These are phyloP conservation scores for Aspergillus latus DNA, from an alignment of 2,329 filamentous ascomycete genomes.

Conservation along the genomic window DNA sequence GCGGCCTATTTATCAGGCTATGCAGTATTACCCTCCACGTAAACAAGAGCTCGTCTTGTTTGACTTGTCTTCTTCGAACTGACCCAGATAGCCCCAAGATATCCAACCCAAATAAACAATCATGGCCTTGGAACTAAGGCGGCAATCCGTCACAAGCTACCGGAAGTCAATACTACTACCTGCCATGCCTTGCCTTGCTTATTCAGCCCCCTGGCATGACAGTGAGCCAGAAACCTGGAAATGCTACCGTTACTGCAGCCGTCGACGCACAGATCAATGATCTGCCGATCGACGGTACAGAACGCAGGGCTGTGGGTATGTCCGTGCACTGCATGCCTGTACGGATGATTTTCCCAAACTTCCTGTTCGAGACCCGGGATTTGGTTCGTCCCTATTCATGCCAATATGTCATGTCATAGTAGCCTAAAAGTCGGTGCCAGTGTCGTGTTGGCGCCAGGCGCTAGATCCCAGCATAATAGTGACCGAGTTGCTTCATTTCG, in stretches of 20 bases:
- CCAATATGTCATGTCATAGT: too few species aligned
- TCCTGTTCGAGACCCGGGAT: background rate
- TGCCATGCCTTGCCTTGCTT: background rate
- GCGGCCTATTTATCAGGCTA: background rate
- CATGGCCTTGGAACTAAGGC: too few species aligned
- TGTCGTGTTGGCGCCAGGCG: too few species aligned
- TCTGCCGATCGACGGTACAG: background rate
- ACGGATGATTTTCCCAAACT: background rate
- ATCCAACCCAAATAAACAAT: too few species aligned
- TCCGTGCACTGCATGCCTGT: background rate
- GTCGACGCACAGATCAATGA: background rate
- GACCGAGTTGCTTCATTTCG: too few species aligned
- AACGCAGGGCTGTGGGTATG: background rate
- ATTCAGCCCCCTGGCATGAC: background rate
- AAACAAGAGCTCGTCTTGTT: background rate
- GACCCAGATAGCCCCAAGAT: too few species aligned
- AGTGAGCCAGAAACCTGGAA: constrained; percentile 6
- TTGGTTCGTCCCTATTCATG: background rate
- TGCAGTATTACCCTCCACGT: background rate
- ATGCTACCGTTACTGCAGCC: background rate
- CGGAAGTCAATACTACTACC: background rate
- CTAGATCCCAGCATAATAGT: too few species aligned
- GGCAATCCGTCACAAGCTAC: background rate
- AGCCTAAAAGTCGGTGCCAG: too few species aligned
- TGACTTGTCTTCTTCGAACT: background rate